Conservation (phyloP, 1,139 yeast species). For the Pichia sp. region DNA sequence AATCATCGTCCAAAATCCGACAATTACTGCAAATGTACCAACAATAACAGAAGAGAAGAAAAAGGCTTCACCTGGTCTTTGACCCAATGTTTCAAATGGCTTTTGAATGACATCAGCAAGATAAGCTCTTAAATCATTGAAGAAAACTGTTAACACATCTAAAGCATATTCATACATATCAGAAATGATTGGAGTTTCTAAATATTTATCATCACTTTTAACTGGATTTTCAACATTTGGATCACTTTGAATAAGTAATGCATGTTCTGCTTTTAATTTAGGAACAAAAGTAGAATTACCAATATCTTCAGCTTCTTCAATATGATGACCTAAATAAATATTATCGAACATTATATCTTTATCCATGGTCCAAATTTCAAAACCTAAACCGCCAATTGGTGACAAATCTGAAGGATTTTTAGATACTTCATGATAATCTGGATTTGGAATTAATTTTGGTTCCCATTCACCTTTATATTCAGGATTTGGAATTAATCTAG, state of each 20-base stretch:
- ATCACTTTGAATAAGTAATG: conserved; percentile 33
- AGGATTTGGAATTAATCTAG: conserved; percentile 65
- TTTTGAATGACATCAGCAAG: conserved; percentile 35
- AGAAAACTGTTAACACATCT: conserved; percentile 18
- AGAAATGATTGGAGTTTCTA: conserved; percentile 20
- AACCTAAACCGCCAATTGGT: conserved; percentile 75
- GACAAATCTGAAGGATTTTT: conserved; percentile 54
- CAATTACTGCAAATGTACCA: conserved; percentile 35
- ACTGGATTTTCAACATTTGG: conserved; percentile 33
- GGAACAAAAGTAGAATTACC: conserved; percentile 71
- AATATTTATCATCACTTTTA: conserved; percentile 16
- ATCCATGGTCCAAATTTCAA: conserved; percentile 89
- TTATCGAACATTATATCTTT: conserved; percentile 70
- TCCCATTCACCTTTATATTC: conserved; percentile 73
- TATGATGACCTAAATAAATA: conserved; percentile 76
- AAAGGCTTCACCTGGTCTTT: conserved; percentile 45
- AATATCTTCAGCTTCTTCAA: conserved; percentile 72
- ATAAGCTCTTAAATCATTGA: conserved; percentile 23
- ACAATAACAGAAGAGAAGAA: conserved; percentile 40
- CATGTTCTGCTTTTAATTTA: conserved; percentile 53
- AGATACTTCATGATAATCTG: conserved; percentile 55
- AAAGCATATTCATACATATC: conserved; percentile 22
- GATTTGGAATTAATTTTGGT: conserved; percentile 64
- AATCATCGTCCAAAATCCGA: conserved; percentile 37
- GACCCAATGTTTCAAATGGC: conserved; percentile 39